Evolutionary conservation across 176 grass and related monocot genomes (phyloP).

Genomic region (Hordeum vulgare): MorexV3_pseudomolecules_assembly NC_058519.1:41518457-41518956

Average conservation of each 20-base stretch:
- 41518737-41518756: not conserved
- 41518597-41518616: constrained; percentile 60
- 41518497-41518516: too few relatives aligned
- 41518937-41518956: constrained; percentile 68
- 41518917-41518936: constrained; percentile 95
- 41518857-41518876: not conserved
- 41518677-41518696: constrained; percentile 23
- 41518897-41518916: constrained; percentile 12
- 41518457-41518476: constrained; percentile 47
- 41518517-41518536: too few relatives aligned
- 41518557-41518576: constrained; percentile 14
- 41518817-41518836: not conserved
- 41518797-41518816: not conserved
- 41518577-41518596: constrained; percentile 51
- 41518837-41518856: not conserved
- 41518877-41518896: too few relatives aligned
- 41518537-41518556: too few relatives aligned
- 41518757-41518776: constrained; percentile 64
- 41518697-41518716: not conserved
- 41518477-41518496: not conserved
- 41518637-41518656: constrained; percentile 15
- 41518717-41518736: constrained; percentile 15
- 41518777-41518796: constrained; percentile 27
- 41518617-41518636: constrained; percentile 27
- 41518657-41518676: constrained; percentile 51